Conservation (phyloP, 73 alveolate genomes). For the Durusdinium trenchii region DNA sequence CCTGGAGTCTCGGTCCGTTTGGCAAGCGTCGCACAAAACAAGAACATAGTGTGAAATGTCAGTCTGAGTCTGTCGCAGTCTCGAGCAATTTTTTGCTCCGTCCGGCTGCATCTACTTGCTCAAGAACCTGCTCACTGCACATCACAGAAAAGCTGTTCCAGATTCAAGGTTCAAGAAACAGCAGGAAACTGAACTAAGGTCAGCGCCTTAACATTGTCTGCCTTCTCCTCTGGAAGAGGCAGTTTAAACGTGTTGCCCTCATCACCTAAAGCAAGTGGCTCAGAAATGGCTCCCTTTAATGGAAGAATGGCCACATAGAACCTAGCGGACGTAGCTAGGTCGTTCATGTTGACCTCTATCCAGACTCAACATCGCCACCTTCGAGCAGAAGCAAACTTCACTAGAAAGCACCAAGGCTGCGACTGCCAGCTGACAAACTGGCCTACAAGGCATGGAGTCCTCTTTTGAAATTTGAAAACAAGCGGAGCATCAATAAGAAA, state of each 20-base stretch:
- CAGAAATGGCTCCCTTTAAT: too few species aligned
- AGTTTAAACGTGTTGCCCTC: constrained; percentile 57
- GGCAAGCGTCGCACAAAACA: background rate
- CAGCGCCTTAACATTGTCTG: constrained; percentile 56
- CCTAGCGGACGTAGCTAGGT: too few species aligned
- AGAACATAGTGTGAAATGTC: background rate
- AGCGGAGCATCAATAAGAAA: too few species aligned
- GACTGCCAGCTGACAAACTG: constrained; percentile 29
- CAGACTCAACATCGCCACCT: too few species aligned
- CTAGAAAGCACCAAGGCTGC: background rate
- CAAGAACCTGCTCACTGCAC: constrained; percentile 24
- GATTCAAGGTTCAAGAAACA: too few species aligned
- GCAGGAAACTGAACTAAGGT: too few species aligned
- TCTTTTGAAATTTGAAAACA: background rate
- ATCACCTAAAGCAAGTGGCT: too few species aligned
- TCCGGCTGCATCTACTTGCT: constrained; percentile 87
- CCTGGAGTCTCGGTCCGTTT: background rate
- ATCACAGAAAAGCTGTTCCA: background rate
- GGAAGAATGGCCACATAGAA: too few species aligned
- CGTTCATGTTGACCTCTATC: too few species aligned
- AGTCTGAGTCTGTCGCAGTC: background rate
- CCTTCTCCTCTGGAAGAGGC: constrained; percentile 60
- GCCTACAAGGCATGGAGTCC: background rate
- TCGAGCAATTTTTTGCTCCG: constrained; percentile 70
- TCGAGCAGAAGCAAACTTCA: background rate